Conservation (phyloP, 345 rosid species). For the Camelina hispida region DNA sequence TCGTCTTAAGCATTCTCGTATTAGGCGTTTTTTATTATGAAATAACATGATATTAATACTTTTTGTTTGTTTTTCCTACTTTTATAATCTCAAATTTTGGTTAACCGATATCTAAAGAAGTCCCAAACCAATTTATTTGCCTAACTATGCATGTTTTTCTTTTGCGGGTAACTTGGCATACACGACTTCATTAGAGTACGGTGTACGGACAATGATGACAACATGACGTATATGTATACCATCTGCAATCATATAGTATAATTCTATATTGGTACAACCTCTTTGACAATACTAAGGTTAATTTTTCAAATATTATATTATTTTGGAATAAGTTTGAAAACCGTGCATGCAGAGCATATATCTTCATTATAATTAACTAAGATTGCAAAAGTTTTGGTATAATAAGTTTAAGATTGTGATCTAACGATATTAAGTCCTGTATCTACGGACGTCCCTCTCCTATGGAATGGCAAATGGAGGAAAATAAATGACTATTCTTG, state of each 20-base stretch:
- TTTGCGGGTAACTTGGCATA: not conserved
- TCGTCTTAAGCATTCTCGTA: not conserved
- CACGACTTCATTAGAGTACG: not conserved
- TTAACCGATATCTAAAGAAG: not conserved
- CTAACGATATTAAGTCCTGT: conserved; percentile 35
- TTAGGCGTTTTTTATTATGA: not conserved
- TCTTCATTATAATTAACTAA: not conserved
- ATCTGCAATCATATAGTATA: not conserved
- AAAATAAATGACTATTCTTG: conserved; percentile 37
- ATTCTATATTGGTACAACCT: not conserved
- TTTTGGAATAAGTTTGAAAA: not conserved
- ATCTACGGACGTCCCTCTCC: conserved; percentile 47
- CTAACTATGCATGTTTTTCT: not conserved
- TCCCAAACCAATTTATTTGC: not conserved
- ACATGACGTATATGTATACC: no score
- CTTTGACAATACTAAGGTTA: conserved; percentile 10
- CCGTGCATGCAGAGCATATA: not conserved
- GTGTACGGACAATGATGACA: not conserved
- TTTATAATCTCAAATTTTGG: not conserved
- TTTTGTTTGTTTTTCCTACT: not conserved
- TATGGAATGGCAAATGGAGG: conserved; percentile 38
- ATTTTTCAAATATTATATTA: not conserved
- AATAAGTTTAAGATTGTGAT: conserved; percentile 11
- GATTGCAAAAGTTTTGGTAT: conserved; percentile 6
- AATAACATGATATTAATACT: not conserved